Evolutionary conservation across 2,329 filamentous ascomycete genomes (phyloP), one percentile per base, ranked within the genome.

Genomic region (Geosmithia putterillii): DNA sequence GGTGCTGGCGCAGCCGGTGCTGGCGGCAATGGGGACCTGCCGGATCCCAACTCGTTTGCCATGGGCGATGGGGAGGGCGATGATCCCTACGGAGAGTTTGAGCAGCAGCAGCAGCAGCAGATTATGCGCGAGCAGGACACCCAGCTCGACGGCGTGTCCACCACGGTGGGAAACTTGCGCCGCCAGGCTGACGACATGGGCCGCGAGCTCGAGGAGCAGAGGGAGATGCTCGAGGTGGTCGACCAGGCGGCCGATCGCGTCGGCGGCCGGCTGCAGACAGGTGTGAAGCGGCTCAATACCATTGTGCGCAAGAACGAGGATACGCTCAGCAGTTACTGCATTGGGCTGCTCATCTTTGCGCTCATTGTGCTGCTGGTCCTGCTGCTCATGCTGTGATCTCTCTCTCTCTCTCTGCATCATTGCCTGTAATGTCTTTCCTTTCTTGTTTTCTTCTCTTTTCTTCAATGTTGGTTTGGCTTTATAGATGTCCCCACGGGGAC

Each of bases 161-260:
- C 81, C 51, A 96, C 90, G 1, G 92, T 98, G 20, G 90, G 89
- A 2, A 95, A 88, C 58, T 65, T 98, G 57, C 73, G 90, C 44
- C 74, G 83, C 57, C 92, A 96, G 70, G 94, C 92, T 2, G 82
- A 94, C 62, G 86, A 88, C 53, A 98, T 98, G 90, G 90, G 92
- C 2, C 73, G 90, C 45, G 92, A 98, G 67, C 70, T 98, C 39
- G 94, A 95, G 64, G 92, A 98, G 66, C 92, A 98, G 70, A 75
- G 74, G 19, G 86, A 88, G 61, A 83, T 96, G 75, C 71, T 98
- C 45, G 81, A 92, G 49, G 81, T 85, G 42, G 83, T 94, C 36
- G 90, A 96, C 62, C 75, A 72, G 23, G 70, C 94, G 45, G 87
- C 86, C 4, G 89, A 96, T 60, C 74, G 90, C 28, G 88, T 98